phyloP scores from a whole-genome alignment of 805 yeast genomes.

The Candida takata region DNA sequence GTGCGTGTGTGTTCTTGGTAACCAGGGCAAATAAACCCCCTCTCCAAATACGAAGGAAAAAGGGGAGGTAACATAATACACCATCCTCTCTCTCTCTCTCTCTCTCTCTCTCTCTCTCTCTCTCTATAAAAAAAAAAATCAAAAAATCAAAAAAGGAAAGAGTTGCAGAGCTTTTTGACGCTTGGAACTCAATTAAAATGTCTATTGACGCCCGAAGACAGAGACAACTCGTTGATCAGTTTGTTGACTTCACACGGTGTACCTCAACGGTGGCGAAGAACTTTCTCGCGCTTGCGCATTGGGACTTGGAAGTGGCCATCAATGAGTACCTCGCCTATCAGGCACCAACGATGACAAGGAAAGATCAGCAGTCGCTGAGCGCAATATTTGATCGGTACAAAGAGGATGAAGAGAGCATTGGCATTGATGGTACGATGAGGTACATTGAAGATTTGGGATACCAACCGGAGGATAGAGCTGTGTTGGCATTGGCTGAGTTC shows the following conservation, averaged over 20 bases:
- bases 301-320: constrained; percentile 24
- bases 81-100: too few relatives aligned
- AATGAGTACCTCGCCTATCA: constrained; percentile 21
- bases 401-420: constrained; percentile 37
- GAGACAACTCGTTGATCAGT: constrained; percentile 23
- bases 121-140: too few relatives aligned
- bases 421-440: constrained; percentile 68
- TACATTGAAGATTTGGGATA: constrained; percentile 62
- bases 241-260: constrained; percentile 23
- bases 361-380: constrained; percentile 11
- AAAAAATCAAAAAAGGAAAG: too few relatives aligned
- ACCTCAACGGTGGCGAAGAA: constrained; percentile 19
- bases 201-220: constrained; percentile 15
- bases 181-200: constrained; percentile 12
- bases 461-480: constrained; percentile 67
- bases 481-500: constrained; percentile 64
- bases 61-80: too few relatives aligned
- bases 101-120: too few relatives aligned
- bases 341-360: constrained; percentile 9
- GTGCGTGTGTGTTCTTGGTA: too few relatives aligned
- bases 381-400: constrained; percentile 19
- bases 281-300: constrained; percentile 16
- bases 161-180: too few relatives aligned
- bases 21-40: neutral
- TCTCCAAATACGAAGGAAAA: too few relatives aligned